These are phyloP conservation scores for Ballota nigra DNA, from an alignment of 257 asterid species.

Conservation along the genomic window DNA sequence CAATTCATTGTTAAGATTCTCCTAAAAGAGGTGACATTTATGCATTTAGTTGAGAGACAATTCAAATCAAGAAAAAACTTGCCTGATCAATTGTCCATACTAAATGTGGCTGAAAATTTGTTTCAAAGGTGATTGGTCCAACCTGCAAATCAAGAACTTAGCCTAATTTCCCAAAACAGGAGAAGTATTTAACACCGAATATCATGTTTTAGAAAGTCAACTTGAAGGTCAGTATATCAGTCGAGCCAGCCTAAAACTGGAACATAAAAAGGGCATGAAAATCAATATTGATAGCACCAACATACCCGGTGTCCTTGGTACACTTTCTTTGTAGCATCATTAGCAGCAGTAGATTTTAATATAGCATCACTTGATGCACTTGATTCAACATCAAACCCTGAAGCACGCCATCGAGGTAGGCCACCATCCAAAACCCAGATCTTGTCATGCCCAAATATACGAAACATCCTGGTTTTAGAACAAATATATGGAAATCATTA, in stretches of 20 bases:
- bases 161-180: constrained; percentile 14
- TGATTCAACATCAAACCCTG: constrained; percentile 80
- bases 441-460: constrained; percentile 90
- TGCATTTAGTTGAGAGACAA: not conserved
- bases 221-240: constrained; percentile 17
- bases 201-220: not conserved
- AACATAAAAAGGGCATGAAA: not conserved
- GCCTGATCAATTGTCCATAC: constrained; percentile 94
- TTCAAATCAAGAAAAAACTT: constrained; percentile 12
- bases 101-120: constrained; percentile 74
- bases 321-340: constrained; percentile 90
- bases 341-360: constrained; percentile 96
- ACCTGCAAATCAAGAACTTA: constrained; percentile 61
- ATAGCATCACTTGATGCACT: constrained; percentile 93
- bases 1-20: not conserved
- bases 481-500: constrained; percentile 10
- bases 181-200: not conserved
- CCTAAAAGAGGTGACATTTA: not conserved
- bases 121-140: constrained; percentile 71
- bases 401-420: constrained; percentile 90
- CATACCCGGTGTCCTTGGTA: constrained; percentile 73
- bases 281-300: constrained; percentile 43
- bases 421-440: constrained; percentile 98
- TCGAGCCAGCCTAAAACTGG: no score
- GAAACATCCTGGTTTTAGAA: constrained; percentile 76